phyloP scores from a whole-genome alignment of 176 grass and related monocot genomes.

The Urochloa ruziziensis region DNA sequence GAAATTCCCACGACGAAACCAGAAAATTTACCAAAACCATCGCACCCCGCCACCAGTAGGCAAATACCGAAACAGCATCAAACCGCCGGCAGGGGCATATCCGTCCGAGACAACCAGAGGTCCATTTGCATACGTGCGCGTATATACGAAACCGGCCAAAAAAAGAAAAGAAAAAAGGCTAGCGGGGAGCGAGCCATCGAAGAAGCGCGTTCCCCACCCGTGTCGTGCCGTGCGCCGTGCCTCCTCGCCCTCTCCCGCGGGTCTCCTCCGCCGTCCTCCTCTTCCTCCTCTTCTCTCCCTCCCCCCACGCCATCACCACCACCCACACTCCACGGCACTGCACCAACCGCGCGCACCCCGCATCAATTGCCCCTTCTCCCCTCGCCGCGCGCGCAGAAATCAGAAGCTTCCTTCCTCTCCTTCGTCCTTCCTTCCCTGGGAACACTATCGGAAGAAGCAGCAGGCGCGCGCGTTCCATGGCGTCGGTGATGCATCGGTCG shows the following conservation, averaged over 20 bases:
- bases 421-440: no score
- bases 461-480: background rate
- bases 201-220: conserved; percentile 12
- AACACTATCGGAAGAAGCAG: background rate
- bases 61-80: background rate
- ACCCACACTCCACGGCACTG: conserved; percentile 21
- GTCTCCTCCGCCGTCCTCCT: background rate
- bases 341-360: conserved; percentile 1
- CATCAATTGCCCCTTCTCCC: background rate
- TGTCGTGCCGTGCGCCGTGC: conserved; percentile 8
- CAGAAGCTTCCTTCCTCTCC: background rate
- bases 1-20: background rate
- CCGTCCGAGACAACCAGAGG: background rate
- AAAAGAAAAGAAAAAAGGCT: background rate
- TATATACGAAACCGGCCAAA: conserved; percentile 26
- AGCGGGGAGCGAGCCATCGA: background rate
- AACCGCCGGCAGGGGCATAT: background rate
- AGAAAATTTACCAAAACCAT: background rate
- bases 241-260: background rate
- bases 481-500: conserved; percentile 65
- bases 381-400: conserved; percentile 2
- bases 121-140: background rate
- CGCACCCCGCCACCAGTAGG: background rate
- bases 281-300: background rate
- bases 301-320: background rate